Conservation (phyloP, 352 stramenopile genomes). For the Pythium scleroteichum region DNA sequence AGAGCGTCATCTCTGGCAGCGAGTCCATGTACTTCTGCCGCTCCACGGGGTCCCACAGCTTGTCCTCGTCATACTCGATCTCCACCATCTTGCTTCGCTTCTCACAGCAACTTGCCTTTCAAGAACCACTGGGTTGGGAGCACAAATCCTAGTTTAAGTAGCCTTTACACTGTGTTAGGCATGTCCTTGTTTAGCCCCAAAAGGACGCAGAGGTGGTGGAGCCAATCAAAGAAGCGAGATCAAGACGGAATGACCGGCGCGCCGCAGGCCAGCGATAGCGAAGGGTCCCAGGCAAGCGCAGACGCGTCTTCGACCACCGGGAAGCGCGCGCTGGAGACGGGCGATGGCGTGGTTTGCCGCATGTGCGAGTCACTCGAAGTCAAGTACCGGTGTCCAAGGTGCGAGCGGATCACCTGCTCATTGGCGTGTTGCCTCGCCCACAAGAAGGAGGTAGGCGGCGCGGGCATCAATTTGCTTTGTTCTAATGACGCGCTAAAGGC, state of each 20-base stretch:
- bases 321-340: slow-evolving; percentile 40
- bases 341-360: slow-evolving; percentile 34
- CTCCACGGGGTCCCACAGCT: slow-evolving; percentile 75
- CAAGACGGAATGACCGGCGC: slow-evolving; percentile 3
- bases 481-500: too few species aligned
- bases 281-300: background rate
- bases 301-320: background rate
- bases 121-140: slow-evolving; percentile 21
- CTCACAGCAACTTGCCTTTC: slow-evolving; percentile 22
- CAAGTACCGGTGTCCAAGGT: slow-evolving; percentile 87
- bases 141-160: slow-evolving; percentile 13
- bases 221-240: slow-evolving; percentile 23
- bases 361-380: slow-evolving; percentile 49
- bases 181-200: slow-evolving; percentile 26
- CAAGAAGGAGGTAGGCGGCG: slow-evolving; percentile 86
- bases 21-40: slow-evolving; percentile 86
- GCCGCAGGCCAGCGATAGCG: background rate
- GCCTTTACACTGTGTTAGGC: slow-evolving; percentile 5
- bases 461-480: too few species aligned
- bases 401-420: slow-evolving; percentile 83
- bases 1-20: slow-evolving; percentile 86
- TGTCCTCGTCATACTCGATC: slow-evolving; percentile 86
- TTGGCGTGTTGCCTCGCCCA: slow-evolving; percentile 75
- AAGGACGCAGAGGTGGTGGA: slow-evolving; percentile 24
- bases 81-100: slow-evolving; percentile 66